These are phyloP conservation scores for Rostrohypoxylon terebratum DNA, from an alignment of 495 filamentous ascomycete species.

Conservation along the genomic window DNA sequence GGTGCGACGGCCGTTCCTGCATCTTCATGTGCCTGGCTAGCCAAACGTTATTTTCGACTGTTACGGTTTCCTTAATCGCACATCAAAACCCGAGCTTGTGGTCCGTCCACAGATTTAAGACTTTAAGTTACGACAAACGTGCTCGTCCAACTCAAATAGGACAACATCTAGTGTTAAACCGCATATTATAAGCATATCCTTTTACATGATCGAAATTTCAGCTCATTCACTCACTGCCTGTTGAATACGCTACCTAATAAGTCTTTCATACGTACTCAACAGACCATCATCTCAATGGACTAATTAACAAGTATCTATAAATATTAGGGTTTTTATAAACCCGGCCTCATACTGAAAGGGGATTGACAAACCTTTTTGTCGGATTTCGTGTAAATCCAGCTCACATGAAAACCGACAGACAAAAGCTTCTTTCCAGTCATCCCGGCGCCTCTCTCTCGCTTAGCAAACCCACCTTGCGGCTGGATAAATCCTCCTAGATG, in stretches of 20 bases:
- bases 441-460: constrained; percentile 26
- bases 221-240: too few species aligned
- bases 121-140: neutral
- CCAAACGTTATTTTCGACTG: neutral
- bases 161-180: neutral
- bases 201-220: neutral
- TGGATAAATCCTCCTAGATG: constrained; percentile 38
- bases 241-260: neutral
- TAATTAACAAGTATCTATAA: neutral
- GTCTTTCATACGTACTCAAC: neutral
- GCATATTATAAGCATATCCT: too few species aligned
- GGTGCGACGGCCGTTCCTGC: constrained; percentile 25
- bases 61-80: neutral
- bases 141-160: neutral
- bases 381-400: neutral
- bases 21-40: constrained; percentile 21
- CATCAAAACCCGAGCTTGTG: constrained; percentile 20
- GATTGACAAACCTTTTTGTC: neutral
- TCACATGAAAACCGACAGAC: neutral
- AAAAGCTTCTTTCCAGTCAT: constrained; percentile 6
- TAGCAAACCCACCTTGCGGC: constrained; percentile 22
- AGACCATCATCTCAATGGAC: neutral
- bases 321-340: neutral
- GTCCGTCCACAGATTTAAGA: neutral
- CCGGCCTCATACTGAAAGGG: neutral